Base-by-base conservation (phyloP, 2,329 filamentous ascomycete genomes). In the Cordyceps pruinosa region DNA sequence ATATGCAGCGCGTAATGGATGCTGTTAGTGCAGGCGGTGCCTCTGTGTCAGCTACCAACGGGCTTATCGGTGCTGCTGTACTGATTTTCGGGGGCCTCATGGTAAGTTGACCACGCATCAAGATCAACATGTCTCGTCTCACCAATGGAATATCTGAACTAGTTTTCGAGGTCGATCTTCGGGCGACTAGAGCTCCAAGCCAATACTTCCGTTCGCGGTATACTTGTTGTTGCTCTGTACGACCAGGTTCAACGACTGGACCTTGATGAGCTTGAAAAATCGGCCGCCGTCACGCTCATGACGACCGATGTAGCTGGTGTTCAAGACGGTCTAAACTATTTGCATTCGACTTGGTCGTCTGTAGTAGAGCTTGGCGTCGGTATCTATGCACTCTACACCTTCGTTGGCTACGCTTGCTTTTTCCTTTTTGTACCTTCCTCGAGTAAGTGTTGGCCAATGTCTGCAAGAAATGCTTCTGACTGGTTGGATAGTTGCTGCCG, bases 401-500 rank as follows among this genome's bases (percentile, higher is more conserved):
- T 50, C 23, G 46, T 57, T 15, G 46, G 46, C 9, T 26, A 35
- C 12, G 54, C 54, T 35, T 57, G 54, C 37, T 49, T 57, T 12
- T 30, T 57, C 13, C 50, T 57, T 3, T 44, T 57, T 3, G 37
- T 49, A 25, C 54, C 54, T 10, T 44, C 45, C 4, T 44, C 50
- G 2, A 44, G 49, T 44, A 44, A 28, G 35, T 37, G 23, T 19
- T 37, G 6, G n/a, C 7, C 15, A 6, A 9, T 26, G 15, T 41
- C n/a, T n/a, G n/a, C n/a, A n/a, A n/a, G n/a, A n/a, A n/a, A n/a
- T n/a, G n/a, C n/a, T n/a, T n/a, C n/a, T n/a, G n/a, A n/a, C n/a
- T n/a, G n/a, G n/a, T n/a, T n/a, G n/a, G n/a, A 46, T n/a, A 58
- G 56, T 54, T 54, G 41, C 56, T 5, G 30, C 49, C 4, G 28